phyloP scores from a whole-genome alignment of 1,284 basidiomycete species.

The Cerioporus squamosus region DNA sequence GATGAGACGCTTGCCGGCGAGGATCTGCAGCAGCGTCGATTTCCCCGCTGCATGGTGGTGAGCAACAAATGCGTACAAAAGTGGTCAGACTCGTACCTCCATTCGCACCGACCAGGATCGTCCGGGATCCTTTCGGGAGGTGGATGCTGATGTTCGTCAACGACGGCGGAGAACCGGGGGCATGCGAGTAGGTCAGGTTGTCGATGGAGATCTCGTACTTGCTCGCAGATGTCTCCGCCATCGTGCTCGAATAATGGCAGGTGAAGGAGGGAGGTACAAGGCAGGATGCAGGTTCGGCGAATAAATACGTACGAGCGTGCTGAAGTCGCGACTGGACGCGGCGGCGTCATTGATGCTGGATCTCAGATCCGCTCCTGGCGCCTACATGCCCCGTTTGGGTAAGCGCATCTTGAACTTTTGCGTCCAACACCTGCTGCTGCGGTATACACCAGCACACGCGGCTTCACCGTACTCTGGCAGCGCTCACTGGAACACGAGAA shows the following conservation, averaged over 20 bases:
- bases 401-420: slow-evolving; percentile 4
- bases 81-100: slow-evolving; percentile 61
- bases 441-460: not conserved
- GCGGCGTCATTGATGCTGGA: too few species aligned
- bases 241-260: not conserved
- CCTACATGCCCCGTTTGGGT: not conserved
- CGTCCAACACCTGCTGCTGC: not conserved
- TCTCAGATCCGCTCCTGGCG: too few species aligned
- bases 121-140: slow-evolving; percentile 77
- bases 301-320: too few species aligned
- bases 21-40: slow-evolving; percentile 91
- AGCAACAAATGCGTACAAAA: not conserved
- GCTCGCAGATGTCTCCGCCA: slow-evolving; percentile 2
- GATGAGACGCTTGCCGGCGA: slow-evolving; percentile 91
- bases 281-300: too few species aligned
- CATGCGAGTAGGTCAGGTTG: slow-evolving; percentile 69
- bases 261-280: not conserved
- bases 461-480: too few species aligned
- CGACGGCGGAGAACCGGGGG: slow-evolving; percentile 44
- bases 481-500: too few species aligned
- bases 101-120: slow-evolving; percentile 89
- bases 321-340: too few species aligned
- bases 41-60: slow-evolving; percentile 73
- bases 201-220: slow-evolving; percentile 52
- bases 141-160: slow-evolving; percentile 70